A percentile compares a stretch with the other conserved stretches of the same genome.
These are phyloP conservation scores for Immersiella caudata DNA, from an alignment of 495 filamentous ascomycete species.

Conservation along the genomic window DNA sequence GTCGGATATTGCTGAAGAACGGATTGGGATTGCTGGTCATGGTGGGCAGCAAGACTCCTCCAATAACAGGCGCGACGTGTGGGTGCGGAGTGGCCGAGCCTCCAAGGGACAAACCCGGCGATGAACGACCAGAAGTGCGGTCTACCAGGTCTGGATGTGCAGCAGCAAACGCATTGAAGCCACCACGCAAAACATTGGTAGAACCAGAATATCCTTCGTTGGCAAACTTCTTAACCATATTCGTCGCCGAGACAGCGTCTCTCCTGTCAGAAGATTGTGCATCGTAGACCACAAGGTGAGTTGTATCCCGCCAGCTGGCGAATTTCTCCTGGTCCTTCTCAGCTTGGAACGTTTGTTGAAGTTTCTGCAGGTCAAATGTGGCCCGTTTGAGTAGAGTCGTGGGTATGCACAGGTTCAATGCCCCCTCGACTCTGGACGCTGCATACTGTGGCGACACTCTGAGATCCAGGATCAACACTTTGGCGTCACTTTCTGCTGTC, in stretches of 20 bases:
- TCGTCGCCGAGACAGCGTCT: constrained; percentile 74
- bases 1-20: constrained; percentile 94
- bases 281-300: constrained; percentile 87
- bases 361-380: constrained; percentile 87
- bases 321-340: constrained; percentile 75
- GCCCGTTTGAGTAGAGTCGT: constrained; percentile 90
- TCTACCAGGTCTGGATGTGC: constrained; percentile 55
- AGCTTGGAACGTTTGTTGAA: constrained; percentile 83
- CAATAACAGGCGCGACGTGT: constrained; percentile 73
- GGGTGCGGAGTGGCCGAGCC: constrained; percentile 32
- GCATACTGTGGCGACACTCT: constrained; percentile 83
- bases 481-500: constrained; percentile 51
- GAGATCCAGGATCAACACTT: constrained; percentile 81
- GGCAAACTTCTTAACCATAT: constrained; percentile 90
- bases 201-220: constrained; percentile 80
- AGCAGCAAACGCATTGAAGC: constrained; percentile 55
- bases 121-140: constrained; percentile 39
- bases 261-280: constrained; percentile 70
- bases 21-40: constrained; percentile 72
- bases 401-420: constrained; percentile 92
- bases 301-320: constrained; percentile 70
- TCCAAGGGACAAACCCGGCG: constrained; percentile 42
- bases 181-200: constrained; percentile 68
- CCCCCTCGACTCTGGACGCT: constrained; percentile 70
- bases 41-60: constrained; percentile 82